Evolutionary conservation across 2,329 filamentous ascomycete species (phyloP), one percentile per base, ranked within the genome.

Genomic region (Colletotrichum euphorbiae): DNA sequence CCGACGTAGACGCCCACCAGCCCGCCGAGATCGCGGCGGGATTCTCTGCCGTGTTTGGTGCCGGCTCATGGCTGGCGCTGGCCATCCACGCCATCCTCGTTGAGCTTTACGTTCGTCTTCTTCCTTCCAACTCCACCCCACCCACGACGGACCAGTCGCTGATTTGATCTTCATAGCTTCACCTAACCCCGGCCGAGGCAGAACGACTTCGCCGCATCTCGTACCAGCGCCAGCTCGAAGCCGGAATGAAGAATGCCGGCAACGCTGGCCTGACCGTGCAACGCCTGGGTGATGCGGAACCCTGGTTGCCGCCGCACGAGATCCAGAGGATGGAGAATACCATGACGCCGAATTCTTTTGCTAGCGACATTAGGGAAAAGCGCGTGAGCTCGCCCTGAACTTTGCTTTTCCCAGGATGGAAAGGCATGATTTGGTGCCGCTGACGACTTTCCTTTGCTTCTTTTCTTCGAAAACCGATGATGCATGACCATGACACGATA

Each of bases 181-280:
- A 74, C 15, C 71, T 86, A 36, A 89, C 86, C 0, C 84, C 85
- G 0, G 78, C 75, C 13, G 86, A 89, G 71, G 76, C 77, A 2
- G 78, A 87, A 48, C 77, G 86, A 6, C 74, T 89, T 55, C 79
- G 86, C 15, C 76, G 80, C 38, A 79, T 88, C 2, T 84, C 82
- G 21, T 87, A 86, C 71, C 80, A 86, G 72, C 79, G 81, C 51
- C 86, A 89, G 72, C 65, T 86, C n/a, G 84, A 84, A 69, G 80
- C 81, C 4, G 85, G 86, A 0, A 80, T 84, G 75, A 78, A 72
- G 56, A 77, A 80, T 21, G 81, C 85, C 0, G 84, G 82, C 0
- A 79, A 77, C 31, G 78, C 80, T 3, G 84, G 84, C 0, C 70
- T 83, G 59, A 82, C 80, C 6, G 76, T 73, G 3, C 81, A 84